Evolutionary conservation across 1,284 basidiomycete species (phyloP), one percentile per base, ranked within the genome.

Genomic region (Naganishia albida): DNA sequence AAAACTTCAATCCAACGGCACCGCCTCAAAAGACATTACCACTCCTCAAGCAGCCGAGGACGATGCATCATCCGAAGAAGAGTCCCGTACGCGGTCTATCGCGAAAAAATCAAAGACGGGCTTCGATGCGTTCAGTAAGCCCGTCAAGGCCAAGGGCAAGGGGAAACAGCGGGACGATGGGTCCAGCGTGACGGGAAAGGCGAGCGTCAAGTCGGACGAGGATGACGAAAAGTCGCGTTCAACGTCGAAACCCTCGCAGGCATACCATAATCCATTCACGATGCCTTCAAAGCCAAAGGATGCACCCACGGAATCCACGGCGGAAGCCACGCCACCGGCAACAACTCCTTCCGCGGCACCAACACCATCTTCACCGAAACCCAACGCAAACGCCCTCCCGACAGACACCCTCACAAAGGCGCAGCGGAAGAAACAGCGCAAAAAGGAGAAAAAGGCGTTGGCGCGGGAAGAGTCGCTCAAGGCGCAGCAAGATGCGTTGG

Each of bases 401-500:
- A n/a, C 44, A 1, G 57, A 60, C 34, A 20, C 16, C 16, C 23
- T 60, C n/a, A 46, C 57, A 39, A 60, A 60, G 34, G 40, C 38
- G 8, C 46, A 60, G 39, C 57, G 57, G 46, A 60, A 60, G 23
- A 60, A 60, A 34, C 57, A 50, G 26, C 57, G 57, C 12, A 60
- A 60, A 38, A 60, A 60, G 57, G 57, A 60, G n/a, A 60, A 50
- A 34, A 60, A 60, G 25, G 57, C 57, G 16, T 26, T 60, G 20
- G 57, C 57, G 13, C 28, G 48, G 48, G 57, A 48, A 40, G 57
- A 50, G 38, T 49, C 46, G 20, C 46, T 28, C 43, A 48, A 50
- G 30, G 25, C 26, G 46, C 46, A 60, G 46, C 30, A 40, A 12
- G 34, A 50, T 15, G 46, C 57, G 7, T 26, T 50, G 20, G 57